Base-by-base conservation (phyloP, 2,329 filamentous ascomycete species). In the Aureobasidium lini region DNA sequence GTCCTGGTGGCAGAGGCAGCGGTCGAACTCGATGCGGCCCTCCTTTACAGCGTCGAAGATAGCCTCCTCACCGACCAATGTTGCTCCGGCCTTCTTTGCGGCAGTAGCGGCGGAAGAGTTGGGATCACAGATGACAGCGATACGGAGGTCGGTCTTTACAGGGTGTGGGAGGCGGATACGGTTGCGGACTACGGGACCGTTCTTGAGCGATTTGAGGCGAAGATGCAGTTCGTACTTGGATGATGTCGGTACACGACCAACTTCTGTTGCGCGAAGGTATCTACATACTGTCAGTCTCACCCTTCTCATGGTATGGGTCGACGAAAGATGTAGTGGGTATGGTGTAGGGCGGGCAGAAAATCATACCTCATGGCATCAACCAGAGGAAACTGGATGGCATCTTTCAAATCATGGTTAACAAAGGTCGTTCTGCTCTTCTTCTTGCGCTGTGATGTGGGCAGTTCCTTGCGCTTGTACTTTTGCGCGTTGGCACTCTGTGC, bases 101-200 rank as follows among this genome's bases (percentile, higher is more conserved):
- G 90, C 86, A 64, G 83, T 80, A 56, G 87, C 90, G 53, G 85
- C 81, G 63, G 84, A 81, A 64, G 88, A 91, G 64, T 85, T 86
- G 59, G 93, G 87, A n/a, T 89, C 85, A 71, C 88, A 93, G 66
- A 99, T 89, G 59, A 97, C 94, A 70, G 87, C 94, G 68, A 99
- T 91, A 63, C 87, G 86, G 54, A 91, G 81, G 72, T 95, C 90
- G 63, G 89, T 95, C 72, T 90, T 89, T 65, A 97, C 89, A 4
- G 92, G 87, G 73, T 95, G 88, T 0, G 94, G 94, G 16, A 99
- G 85, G 43, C 88, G 86, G 70, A 99, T 81, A 71, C 90, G 89
- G 76, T 89, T 95, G 64, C 92, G 89, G 65, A 99, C 81, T 8
- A 94, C 85, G 16, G 92, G 87, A 0, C 92, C 91, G 73, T 91